A percentile compares a stretch with the other conserved stretches of the same genome.
Evolutionary conservation across 2,329 filamentous ascomycete species (phyloP).

Genomic region (Beauveria brongniartii): DNA sequence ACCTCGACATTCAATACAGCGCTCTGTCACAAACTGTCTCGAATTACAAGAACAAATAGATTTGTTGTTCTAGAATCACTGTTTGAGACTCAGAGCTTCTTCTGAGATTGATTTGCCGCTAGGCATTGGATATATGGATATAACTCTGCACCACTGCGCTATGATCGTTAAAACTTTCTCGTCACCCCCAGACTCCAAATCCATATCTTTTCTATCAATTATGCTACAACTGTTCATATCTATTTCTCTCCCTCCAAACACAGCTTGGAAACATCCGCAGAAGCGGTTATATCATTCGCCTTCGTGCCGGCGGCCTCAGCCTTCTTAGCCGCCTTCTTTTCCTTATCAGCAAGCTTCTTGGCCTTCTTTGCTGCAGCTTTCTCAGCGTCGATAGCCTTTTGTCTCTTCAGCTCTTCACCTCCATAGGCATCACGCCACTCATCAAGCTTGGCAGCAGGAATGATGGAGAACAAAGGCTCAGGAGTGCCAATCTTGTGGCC

Average conservation of each 20-base stretch:
- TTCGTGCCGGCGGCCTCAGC: constrained; percentile 20
- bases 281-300: neutral
- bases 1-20: neutral
- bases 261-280: constrained; percentile 4
- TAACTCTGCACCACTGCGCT: constrained; percentile 2
- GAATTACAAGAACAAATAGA: neutral
- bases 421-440: constrained; percentile 77
- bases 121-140: constrained; percentile 1
- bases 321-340: constrained; percentile 34
- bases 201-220: neutral
- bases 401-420: constrained; percentile 56
- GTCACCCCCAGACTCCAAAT: constrained; percentile 7
- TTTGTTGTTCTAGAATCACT: neutral
- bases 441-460: constrained; percentile 71
- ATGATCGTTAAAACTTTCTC: constrained; percentile 3
- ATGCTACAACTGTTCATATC: neutral
- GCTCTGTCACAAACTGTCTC: neutral
- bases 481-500: constrained; percentile 78
- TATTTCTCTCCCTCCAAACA: constrained; percentile 9
- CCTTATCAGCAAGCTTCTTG: constrained; percentile 42
- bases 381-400: constrained; percentile 51
- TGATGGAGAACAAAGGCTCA: constrained; percentile 71
- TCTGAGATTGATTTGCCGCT: neutral
- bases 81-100: no score
- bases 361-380: constrained; percentile 45